Base-by-base conservation (phyloP, 345 rosid genomes). In the Aurinia saxatilis region DNA sequence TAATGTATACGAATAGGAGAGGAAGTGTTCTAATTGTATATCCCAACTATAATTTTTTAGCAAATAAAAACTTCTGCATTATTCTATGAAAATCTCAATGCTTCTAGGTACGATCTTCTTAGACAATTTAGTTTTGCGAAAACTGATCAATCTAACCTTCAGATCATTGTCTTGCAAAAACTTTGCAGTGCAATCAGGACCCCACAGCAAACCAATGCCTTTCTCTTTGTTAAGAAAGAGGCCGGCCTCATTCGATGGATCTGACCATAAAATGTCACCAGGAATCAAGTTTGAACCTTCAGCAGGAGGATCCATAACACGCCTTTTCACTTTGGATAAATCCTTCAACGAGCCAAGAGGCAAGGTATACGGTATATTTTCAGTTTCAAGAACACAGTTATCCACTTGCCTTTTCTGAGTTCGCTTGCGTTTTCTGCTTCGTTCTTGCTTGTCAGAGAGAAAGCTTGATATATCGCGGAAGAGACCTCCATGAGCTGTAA, bases 191-290 rank as follows among this genome's bases (percentile, higher is more conserved):
- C 76, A 59, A 53, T 72, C 76, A 38, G 76, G 76, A 66, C 76
- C 76, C 76, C 76, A 72, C 16, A 65, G 45, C 68, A 72, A 72
- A 52, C 76, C 76, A 30, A 65, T 66, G 57, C 72, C 76, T 45
- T n/a, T 53, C 63, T 72, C 76, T 47, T 72, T 66, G 67, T 66
- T 72, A 53, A 45, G 37, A 60, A 39, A 60, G 16, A 72, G 67
- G 15, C 76, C 76, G 3, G 35, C 8, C 6, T 66, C 68, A 0
- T 18, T 37, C 2, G 76, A 65, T 30, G 76, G 76, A 66, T 72
- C 66, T 66, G 76, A 72, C 76, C 76, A 72, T 57, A 72, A 72
- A 51, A 72, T 59, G 57, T 72, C 76, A 51, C 76, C 76, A 54
- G 72, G 76, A 60, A 66, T 72, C 63, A 72, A 46, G 50, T 72